Conservation (phyloP, 2,329 filamentous ascomycete species). For the Fusarium algeriense region DNA sequence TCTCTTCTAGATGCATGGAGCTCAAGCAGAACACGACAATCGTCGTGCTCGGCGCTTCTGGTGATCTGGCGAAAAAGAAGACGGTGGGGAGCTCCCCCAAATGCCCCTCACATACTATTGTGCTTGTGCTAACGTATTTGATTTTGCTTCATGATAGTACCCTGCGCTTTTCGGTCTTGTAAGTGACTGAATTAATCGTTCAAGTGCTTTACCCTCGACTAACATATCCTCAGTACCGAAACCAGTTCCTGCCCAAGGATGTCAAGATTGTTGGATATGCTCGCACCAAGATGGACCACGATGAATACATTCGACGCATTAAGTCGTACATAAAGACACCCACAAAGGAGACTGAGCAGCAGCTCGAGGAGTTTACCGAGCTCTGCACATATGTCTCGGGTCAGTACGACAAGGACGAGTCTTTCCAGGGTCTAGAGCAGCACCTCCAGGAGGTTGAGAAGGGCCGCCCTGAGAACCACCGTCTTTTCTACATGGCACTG, state of each 20-base stretch:
- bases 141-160: slow-evolving; percentile 69
- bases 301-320: slow-evolving; percentile 93
- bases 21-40: slow-evolving; percentile 99
- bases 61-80: slow-evolving; percentile 99
- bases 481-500: slow-evolving; percentile 99
- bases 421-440: slow-evolving; percentile 86
- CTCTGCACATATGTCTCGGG: slow-evolving; percentile 96
- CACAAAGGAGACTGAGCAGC: slow-evolving; percentile 96
- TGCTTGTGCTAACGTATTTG: slow-evolving; percentile 41
- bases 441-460: slow-evolving; percentile 89
- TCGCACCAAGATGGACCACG: slow-evolving; percentile 98
- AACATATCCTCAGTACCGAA: slow-evolving; percentile 78
- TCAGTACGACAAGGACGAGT: slow-evolving; percentile 97
- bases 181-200: slow-evolving; percentile 59
- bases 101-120: slow-evolving; percentile 20
- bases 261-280: slow-evolving; percentile 99
- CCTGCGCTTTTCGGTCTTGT: slow-evolving; percentile 97
- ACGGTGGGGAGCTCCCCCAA: slow-evolving; percentile 71
- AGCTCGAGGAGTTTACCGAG: slow-evolving; percentile 88
- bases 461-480: slow-evolving; percentile 84
- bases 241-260: slow-evolving; percentile 98
- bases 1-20: slow-evolving; percentile 73
- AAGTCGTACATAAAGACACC: slow-evolving; percentile 99
- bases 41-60: slow-evolving; percentile 95
- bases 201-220: slow-evolving; percentile 4